Conservation (phyloP, 148 eudicot genomes). For the Arbutus unedo region DNA sequence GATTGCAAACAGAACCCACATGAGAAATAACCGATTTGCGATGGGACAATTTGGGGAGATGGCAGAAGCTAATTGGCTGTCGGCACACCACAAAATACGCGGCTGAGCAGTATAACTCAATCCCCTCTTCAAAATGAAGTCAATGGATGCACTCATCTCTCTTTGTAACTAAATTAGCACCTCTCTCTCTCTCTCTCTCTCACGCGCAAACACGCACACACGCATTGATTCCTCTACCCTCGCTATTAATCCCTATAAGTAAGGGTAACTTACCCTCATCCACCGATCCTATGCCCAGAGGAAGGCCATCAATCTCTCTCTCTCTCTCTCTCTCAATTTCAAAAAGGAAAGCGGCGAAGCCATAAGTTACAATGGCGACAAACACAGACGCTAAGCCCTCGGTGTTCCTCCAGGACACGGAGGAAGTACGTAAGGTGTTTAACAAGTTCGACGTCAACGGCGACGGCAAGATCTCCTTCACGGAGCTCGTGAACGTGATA, state of each 20-base stretch:
- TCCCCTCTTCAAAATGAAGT: no score
- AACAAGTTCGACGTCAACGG: constrained; percentile 64
- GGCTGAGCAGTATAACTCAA: no score
- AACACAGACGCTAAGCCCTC: not conserved
- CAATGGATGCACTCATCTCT: no score
- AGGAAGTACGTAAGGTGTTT: constrained; percentile 56
- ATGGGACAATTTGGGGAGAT: no score
- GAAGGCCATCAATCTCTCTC: not conserved
- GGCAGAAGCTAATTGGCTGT: no score
- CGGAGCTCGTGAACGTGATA: constrained; percentile 54
- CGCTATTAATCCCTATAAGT: not conserved
- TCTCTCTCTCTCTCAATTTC: not conserved
- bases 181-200: not conserved
- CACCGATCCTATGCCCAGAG: not conserved
- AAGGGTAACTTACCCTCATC: not conserved
- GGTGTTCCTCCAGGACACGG: constrained; percentile 32
- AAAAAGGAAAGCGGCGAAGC: not conserved
- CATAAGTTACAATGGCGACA: constrained; percentile 2
- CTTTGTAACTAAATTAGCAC: no score
- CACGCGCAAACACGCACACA: not conserved
- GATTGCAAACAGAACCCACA: no score
- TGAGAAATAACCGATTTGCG: no score
- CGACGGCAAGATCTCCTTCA: constrained; percentile 71
- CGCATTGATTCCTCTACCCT: no score
- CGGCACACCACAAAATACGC: no score